Base-by-base conservation (phyloP, 345 rosid species). In the Kernera saxatilis region DNA sequence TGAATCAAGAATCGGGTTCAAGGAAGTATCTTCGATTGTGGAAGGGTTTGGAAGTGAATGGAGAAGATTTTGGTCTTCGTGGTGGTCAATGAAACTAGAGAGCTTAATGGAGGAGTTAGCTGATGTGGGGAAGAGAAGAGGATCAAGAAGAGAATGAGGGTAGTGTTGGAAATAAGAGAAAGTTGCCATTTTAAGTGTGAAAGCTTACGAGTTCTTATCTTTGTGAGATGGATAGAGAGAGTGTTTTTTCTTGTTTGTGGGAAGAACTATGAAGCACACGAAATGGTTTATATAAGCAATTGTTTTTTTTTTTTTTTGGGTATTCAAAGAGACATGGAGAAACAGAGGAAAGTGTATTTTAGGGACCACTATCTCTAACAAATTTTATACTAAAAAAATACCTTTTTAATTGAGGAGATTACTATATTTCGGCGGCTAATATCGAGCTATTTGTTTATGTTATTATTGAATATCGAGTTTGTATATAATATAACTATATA, bases 111-210 rank as follows among this genome's bases (percentile, higher is more conserved):
- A 62, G 46, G 67, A 65, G 67, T 66, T 78, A 48, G 59, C n/a
- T n/a, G n/a, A 18, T 18, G 77, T 35, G 9, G 77, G 77, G 68
- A 72, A 78, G 78, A 72, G 75, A 61, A 71, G 51, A 39, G 89
- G 79, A 52, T 85, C 89, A 7, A 78, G 73, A 74, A 70, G 84
- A 45, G 69, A 81, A 77, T 84, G 80, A 51, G 74, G 71, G 64
- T 79, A 70, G 9, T 74, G 77, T 41, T 81, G 89, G 74, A 72
- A 70, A 61, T 84, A 77, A 76, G 77, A 73, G 52, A 87, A 87
- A 46, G 85, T 78, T 76, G 89, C 83, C 92, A 87, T 85, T 55
- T 71, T 48, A 43, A 52, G 63, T 52, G 54, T 71, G 26, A 68
- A 70, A 49, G 60, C 55, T 62, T 71, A 54, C 6, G 23, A 61